phyloP scores from a whole-genome alignment of 805 yeast species.

The Cyberlindnera amylophila region DNA sequence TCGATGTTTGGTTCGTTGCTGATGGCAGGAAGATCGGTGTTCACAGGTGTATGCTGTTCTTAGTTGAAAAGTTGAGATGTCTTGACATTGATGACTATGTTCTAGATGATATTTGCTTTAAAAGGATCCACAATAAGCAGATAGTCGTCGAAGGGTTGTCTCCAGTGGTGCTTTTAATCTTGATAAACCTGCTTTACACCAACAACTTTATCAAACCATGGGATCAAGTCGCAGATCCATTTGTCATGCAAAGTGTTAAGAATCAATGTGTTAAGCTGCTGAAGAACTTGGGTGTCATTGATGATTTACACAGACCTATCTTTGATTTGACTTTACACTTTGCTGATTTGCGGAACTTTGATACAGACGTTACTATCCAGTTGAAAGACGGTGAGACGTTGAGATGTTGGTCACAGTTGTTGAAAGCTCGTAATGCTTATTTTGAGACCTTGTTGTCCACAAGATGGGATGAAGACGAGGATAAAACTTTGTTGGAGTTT shows the following conservation, averaged over 20 bases:
- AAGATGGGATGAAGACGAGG: conserved; percentile 43
- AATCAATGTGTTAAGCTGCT: conserved; percentile 11
- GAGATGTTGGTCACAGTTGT: conserved; percentile 45
- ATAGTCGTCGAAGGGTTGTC: conserved; percentile 19
- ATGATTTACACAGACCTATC: conserved; percentile 15
- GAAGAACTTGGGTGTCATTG: conserved; percentile 12
- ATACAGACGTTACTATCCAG: conserved; percentile 40
- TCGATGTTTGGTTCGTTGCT: conserved; percentile 35
- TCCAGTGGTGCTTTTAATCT: conserved; percentile 32
- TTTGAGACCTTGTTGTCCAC: conserved; percentile 56
- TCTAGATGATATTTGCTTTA: conserved; percentile 18
- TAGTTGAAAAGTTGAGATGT: conserved; percentile 11
- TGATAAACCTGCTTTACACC: conserved; percentile 49
- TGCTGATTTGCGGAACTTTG: conserved; percentile 7
- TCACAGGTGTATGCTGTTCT: conserved; percentile 10
- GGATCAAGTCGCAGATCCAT: conserved; percentile 29
- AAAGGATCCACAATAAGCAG: conserved; percentile 17
- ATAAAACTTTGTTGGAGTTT: conserved; percentile 34
- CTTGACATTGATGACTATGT: conserved; percentile 33
- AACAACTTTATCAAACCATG: conserved; percentile 43
- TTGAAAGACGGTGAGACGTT: conserved; percentile 46
- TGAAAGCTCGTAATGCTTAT: conserved; percentile 56
- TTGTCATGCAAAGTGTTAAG: conserved; percentile 5
- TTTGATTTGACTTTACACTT: conserved; percentile 6
- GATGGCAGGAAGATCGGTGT: conserved; percentile 32